These are phyloP conservation scores for Podaxis sp. DNA, from an alignment of 768 basidiomycete genomes.

Conservation along the genomic window DNA sequence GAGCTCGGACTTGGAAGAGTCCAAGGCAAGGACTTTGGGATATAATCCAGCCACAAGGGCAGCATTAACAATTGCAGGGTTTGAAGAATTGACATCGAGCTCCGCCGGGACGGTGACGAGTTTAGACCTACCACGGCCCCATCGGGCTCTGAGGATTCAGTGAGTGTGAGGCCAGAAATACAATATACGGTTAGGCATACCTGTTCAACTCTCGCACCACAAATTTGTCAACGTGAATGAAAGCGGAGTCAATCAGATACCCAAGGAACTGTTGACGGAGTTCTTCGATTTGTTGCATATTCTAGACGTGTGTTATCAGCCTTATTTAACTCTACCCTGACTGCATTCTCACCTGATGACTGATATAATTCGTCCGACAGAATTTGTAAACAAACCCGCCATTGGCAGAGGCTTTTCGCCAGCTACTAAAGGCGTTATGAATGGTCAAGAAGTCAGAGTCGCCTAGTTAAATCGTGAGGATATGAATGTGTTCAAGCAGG, in stretches of 20 bases:
- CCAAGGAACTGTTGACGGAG: constrained; percentile 87
- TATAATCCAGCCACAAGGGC: constrained; percentile 86
- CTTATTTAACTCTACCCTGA: neutral
- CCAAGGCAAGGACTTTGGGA: constrained; percentile 83
- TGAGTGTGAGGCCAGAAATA: neutral
- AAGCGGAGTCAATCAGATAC: constrained; percentile 86
- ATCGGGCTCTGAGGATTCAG: constrained; percentile 58
- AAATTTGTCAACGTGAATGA: constrained; percentile 65
- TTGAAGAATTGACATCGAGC: constrained; percentile 66
- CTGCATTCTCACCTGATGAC: constrained; percentile 61
- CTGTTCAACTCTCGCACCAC: constrained; percentile 72
- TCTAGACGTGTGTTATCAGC: constrained; percentile 40
- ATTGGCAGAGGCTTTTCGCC: constrained; percentile 76
- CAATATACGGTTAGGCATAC: constrained; percentile 27
- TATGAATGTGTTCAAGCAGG: neutral
- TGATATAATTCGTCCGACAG: constrained; percentile 77
- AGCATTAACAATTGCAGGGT: constrained; percentile 68
- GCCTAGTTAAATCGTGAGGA: constrained; percentile 42
- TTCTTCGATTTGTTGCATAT: constrained; percentile 94
- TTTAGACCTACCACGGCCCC: constrained; percentile 67
- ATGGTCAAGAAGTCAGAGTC: constrained; percentile 95
- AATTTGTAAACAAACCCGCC: constrained; percentile 61
- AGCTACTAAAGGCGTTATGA: constrained; percentile 85
- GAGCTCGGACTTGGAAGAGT: constrained; percentile 58
- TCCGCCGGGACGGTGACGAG: constrained; percentile 76